Evolutionary conservation across 83 land plant species (phyloP), one percentile per base, ranked within the genome.

Genomic region (Diphasiastrum complanatum): DNA sequence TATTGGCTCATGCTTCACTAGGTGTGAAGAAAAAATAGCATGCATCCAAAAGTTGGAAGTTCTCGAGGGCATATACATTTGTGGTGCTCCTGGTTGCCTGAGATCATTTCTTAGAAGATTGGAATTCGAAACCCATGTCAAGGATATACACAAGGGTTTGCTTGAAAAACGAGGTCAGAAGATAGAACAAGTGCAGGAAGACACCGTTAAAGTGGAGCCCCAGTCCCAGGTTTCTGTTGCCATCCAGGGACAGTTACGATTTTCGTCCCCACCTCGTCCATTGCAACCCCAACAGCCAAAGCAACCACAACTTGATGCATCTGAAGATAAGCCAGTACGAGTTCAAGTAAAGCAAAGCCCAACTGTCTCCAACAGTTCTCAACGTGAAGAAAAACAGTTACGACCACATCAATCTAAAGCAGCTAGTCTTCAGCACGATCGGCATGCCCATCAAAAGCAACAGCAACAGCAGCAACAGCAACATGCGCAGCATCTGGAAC

Each of bases 11-110:
- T n/a, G n/a, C n/a, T n/a, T n/a, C n/a, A 11, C 59, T 32, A 78
- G 81, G 64, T 78, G 81, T 31, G 81, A 75, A 20, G 79, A 75
- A 37, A 63, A 71, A 53, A 60, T 78, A 19, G 40, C 50, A 26
- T 68, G 79, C 28, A 74, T 78, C 26, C 72, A 68, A 57, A 74
- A 65, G 51, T 32, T 78, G 67, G 79, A 78, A 49, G 64, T 69
- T 26, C 65, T 74, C 8, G 81, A 78, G 18, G 81, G 81, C 16
- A 64, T 78, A 23, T 75, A 63, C 14, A 74, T 78, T 16, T 78
- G 81, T 54, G 81, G 81, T 8, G 81, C 81, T 46, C 74, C 79
- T 32, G 68, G 74, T 12, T 78, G 81, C 56, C 62, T 75, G 57
- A 53, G 60, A 36, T 78, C 81, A 19, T 78, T 78, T 48, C 65